A percentile compares a stretch with the other conserved stretches of the same genome.
Evolutionary conservation across 2,329 filamentous ascomycete species (phyloP).

Genomic region (Magnaporthiopsis poae): DNA sequence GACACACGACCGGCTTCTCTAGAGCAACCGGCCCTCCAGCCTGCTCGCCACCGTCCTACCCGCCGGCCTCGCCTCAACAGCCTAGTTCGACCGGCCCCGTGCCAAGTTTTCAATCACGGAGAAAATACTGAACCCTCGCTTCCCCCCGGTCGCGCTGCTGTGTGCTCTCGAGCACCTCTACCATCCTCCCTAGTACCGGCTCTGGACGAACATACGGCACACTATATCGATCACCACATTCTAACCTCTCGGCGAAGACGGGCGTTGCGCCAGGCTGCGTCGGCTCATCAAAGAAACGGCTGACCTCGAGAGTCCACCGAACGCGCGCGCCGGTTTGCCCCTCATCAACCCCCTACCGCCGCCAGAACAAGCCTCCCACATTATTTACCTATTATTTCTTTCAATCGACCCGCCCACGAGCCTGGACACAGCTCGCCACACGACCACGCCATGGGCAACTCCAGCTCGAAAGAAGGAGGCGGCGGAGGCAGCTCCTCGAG

Average conservation of each 20-base stretch:
- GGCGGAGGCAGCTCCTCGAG: conserved; percentile 39
- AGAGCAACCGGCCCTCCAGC: not conserved
- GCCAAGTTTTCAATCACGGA: conserved; percentile 38
- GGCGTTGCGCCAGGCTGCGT: conserved; percentile 27
- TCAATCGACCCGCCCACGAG: conserved; percentile 15
- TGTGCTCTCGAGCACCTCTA: conserved; percentile 40
- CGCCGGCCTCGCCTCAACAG: not conserved
- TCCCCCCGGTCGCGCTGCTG: conserved; percentile 32
- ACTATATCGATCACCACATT: not conserved
- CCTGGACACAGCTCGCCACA: not conserved
- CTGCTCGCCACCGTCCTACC: not conserved
- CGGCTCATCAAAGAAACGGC: conserved; percentile 17
- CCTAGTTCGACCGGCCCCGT: conserved; percentile 12
- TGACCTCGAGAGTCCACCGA: not conserved
- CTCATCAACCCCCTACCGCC: not conserved
- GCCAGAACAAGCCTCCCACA: not conserved
- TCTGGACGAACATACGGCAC: conserved; percentile 11
- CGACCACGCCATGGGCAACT: conserved; percentile 59
- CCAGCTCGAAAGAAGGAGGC: conserved; percentile 54
- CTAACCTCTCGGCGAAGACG: conserved; percentile 20
- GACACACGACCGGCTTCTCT: not conserved
- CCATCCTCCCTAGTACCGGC: conserved; percentile 41
- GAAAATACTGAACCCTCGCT: conserved; percentile 34
- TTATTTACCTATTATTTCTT: conserved; percentile 7
- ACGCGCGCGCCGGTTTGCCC: conserved; percentile 11